phyloP scores from a whole-genome alignment of 2,329 filamentous ascomycete genomes.

The Xylaria sp. region DNA sequence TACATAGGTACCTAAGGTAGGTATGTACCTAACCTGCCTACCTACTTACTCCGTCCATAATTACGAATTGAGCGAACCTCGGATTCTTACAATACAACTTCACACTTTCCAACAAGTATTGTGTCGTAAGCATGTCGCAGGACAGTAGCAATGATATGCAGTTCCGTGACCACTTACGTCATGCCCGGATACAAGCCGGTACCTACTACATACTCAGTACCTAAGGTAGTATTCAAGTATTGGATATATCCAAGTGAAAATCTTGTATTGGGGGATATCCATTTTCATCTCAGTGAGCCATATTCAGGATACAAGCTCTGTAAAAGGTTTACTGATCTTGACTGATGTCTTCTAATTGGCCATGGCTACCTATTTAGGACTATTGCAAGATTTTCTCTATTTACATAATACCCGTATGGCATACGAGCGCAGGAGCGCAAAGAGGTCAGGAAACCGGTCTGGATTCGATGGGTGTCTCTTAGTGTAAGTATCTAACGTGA shows the following conservation, averaged over 20 bases:
- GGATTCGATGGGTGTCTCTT: neutral
- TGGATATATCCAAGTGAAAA: constrained; percentile 15
- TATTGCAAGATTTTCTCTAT: too few species aligned
- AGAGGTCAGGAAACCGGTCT: neutral
- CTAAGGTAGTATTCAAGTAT: too few species aligned
- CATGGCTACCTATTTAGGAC: too few species aligned
- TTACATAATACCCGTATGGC: neutral
- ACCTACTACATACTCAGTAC: too few species aligned
- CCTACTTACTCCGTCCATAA: too few species aligned
- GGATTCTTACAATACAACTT: too few species aligned
- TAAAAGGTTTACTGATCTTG: neutral
- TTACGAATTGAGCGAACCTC: too few species aligned
- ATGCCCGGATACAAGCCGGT: constrained; percentile 1
- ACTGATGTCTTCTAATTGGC: too few species aligned
- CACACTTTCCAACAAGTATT: too few species aligned
- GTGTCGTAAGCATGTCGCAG: neutral
- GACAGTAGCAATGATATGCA: constrained; percentile 12
- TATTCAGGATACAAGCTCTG: too few species aligned
- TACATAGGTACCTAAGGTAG: too few species aligned
- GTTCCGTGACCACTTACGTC: constrained; percentile 24
- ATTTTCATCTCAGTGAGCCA: neutral
- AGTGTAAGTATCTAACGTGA: neutral
- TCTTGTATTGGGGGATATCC: constrained; percentile 16
- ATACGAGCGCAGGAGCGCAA: neutral
- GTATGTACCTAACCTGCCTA: neutral